Conservation (phyloP, 2,329 filamentous ascomycete genomes). For the Claviceps lovelessii region DNA sequence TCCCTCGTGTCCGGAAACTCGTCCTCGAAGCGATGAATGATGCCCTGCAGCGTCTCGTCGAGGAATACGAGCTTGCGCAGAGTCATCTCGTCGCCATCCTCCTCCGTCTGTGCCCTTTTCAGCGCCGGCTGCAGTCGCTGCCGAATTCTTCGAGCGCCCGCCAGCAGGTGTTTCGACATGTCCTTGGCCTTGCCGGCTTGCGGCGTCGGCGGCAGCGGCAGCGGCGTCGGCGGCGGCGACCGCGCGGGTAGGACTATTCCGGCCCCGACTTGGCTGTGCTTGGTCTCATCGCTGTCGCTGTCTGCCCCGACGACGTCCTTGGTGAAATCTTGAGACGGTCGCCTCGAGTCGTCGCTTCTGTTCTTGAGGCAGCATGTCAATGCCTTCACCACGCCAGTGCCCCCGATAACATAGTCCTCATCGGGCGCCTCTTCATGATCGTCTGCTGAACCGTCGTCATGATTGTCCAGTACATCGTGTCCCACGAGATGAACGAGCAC, state of each 20-base stretch:
- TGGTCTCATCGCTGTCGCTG: constrained; percentile 23
- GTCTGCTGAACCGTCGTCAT: constrained; percentile 39
- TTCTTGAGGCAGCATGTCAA: constrained; percentile 82
- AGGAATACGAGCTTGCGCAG: constrained; percentile 79
- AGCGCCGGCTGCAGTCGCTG: constrained; percentile 71
- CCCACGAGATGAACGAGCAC: constrained; percentile 80
- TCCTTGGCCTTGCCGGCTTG: constrained; percentile 58
- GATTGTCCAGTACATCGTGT: constrained; percentile 34
- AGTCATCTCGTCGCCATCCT: constrained; percentile 55
- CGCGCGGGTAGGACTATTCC: constrained; percentile 14
- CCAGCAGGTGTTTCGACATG: constrained; percentile 81
- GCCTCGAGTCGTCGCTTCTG: constrained; percentile 46
- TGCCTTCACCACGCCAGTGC: constrained; percentile 88
- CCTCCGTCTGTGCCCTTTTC: constrained; percentile 53
- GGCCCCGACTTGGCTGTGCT: constrained; percentile 14
- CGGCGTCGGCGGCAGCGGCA: constrained; percentile 16
- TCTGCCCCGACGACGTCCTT: constrained; percentile 35
- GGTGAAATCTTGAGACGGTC: constrained; percentile 37
- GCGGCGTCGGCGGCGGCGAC: too few species aligned
- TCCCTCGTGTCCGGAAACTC: constrained; percentile 80
- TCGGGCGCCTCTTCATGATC: constrained; percentile 61
- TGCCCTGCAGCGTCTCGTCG: constrained; percentile 72
- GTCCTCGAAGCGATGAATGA: constrained; percentile 91
- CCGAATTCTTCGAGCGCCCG: constrained; percentile 79
- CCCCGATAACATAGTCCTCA: constrained; percentile 90